Percentiles rank a stretch among this genome's conserved stretches.
phyloP scores from a whole-genome alignment of 1,139 yeast genomes.

The Candida labiduridarum region DNA sequence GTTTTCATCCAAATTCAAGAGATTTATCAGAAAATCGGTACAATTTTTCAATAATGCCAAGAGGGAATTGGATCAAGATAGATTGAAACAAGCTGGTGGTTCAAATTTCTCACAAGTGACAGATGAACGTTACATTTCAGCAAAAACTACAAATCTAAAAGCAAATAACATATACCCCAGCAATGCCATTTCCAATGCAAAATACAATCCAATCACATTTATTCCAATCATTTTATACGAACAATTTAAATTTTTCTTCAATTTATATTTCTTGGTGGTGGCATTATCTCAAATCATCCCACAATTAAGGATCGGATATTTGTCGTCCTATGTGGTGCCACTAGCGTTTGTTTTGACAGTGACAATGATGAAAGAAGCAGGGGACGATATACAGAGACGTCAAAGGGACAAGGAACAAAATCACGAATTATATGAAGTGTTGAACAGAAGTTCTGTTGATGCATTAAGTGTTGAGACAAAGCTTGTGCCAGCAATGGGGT shows the following conservation, averaged over 20 bases:
- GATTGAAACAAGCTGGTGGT: conserved; percentile 19
- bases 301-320: conserved; percentile 85
- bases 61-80: conserved; percentile 30
- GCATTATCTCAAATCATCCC: conserved; percentile 96
- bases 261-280: conserved; percentile 85
- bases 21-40: conserved; percentile 18
- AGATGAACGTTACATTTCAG: conserved; percentile 37
- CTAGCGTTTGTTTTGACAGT: conserved; percentile 88
- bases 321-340: conserved; percentile 92
- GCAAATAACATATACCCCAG: conserved; percentile 51
- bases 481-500: conserved; percentile 59
- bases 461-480: conserved; percentile 31
- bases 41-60: conserved; percentile 29
- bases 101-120: conserved; percentile 13
- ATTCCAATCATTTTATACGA: conserved; percentile 88
- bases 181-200: conserved; percentile 91
- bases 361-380: conserved; percentile 94
- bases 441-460: conserved; percentile 36
- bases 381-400: conserved; percentile 89
- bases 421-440: conserved; percentile 75
- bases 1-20: conserved; percentile 18
- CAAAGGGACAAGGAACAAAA: conserved; percentile 90
- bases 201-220: conserved; percentile 86
- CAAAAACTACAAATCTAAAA: conserved; percentile 32
- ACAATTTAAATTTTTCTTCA: conserved; percentile 96